These are phyloP conservation scores for Lichtheimia corymbifera DNA, from an alignment of 371 early-diverging fungal species.

Conservation along the genomic window DNA sequence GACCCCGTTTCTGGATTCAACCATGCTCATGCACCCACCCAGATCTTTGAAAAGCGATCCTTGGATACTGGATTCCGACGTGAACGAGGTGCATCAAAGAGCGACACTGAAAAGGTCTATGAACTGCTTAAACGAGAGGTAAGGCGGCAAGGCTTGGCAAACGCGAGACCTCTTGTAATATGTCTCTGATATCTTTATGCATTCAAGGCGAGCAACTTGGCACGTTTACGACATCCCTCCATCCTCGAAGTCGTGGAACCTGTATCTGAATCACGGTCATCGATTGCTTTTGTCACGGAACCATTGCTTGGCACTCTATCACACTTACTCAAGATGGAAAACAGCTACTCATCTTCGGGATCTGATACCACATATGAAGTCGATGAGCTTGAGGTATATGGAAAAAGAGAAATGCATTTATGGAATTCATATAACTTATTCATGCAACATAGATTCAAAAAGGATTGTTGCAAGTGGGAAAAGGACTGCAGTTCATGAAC, in stretches of 20 bases:
- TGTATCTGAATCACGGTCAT: constrained; percentile 71
- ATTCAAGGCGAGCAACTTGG: constrained; percentile 66
- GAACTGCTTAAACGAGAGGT: constrained; percentile 66
- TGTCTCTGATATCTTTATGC: neutral
- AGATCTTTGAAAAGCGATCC: constrained; percentile 76
- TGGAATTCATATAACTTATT: no score
- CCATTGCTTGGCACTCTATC: constrained; percentile 68
- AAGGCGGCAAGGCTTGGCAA: neutral
- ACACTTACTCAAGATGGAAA: constrained; percentile 63
- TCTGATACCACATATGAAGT: constrained; percentile 56
- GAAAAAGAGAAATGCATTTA: no score
- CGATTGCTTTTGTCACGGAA: constrained; percentile 83
- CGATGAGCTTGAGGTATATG: constrained; percentile 72
- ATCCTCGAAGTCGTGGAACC: constrained; percentile 84
- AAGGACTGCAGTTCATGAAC: constrained; percentile 74
- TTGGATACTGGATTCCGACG: constrained; percentile 58
- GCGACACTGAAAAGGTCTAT: constrained; percentile 58
- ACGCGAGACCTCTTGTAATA: neutral
- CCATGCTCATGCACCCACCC: constrained; percentile 13
- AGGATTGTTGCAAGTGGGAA: constrained; percentile 80
- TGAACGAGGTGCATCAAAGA: constrained; percentile 47
- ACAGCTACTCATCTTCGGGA: constrained; percentile 42
- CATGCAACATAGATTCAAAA: constrained; percentile 65
- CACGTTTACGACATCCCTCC: constrained; percentile 83
- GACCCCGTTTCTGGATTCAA: no score